Evolutionary conservation across 768 basidiomycete genomes (phyloP).

Genomic region (Tylopilus vinaceipallidus): DNA sequence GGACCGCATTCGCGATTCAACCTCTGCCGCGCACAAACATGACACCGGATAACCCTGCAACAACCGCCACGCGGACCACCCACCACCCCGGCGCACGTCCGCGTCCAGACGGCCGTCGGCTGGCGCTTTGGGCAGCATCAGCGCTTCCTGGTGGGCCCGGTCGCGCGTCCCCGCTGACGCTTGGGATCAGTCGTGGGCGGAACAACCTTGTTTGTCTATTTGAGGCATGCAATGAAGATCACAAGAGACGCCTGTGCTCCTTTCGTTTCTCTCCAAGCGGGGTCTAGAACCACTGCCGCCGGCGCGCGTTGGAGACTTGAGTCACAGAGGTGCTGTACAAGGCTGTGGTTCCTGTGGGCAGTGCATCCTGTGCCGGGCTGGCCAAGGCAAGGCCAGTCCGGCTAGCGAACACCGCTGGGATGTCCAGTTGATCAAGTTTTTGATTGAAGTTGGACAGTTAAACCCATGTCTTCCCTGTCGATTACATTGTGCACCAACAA

Average conservation of each 20-base stretch:
- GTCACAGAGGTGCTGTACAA: slow-evolving; percentile 14
- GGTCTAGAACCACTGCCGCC: no score
- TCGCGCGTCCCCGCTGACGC: no score
- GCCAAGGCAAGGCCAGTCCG: background rate
- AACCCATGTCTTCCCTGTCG: no score
- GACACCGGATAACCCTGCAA: no score
- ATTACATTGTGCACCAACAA: background rate
- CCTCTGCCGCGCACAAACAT: no score
- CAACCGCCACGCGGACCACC: no score
- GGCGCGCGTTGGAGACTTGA: no score
- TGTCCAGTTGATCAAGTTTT: background rate
- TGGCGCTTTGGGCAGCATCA: no score
- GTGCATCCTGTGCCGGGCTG: slow-evolving; percentile 11
- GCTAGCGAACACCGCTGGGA: background rate
- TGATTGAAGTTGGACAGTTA: background rate
- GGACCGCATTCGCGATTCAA: no score
- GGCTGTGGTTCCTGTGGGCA: slow-evolving; percentile 18
- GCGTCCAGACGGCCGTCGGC: no score
- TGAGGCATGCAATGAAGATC: slow-evolving; percentile 7
- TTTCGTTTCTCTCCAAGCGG: background rate
- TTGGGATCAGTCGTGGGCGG: background rate
- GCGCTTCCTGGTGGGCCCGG: no score
- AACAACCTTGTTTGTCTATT: background rate
- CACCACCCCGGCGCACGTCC: no score
- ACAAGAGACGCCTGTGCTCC: background rate